Evolutionary conservation across 202 grass and related monocot species (phyloP).

Genomic region (Bolboschoenoplectus hybrid): DNA sequence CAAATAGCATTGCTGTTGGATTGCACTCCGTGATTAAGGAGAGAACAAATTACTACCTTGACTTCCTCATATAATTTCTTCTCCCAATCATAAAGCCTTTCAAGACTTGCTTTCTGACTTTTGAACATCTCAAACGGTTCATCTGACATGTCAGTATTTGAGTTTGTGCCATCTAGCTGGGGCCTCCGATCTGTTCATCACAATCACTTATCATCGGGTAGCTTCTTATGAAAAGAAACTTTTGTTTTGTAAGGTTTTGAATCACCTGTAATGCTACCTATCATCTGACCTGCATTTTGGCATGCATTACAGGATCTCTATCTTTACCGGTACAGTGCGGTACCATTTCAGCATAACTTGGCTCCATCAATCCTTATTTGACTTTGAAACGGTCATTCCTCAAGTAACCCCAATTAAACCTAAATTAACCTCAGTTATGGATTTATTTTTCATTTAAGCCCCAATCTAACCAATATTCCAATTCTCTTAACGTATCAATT

Average conservation of each 20-base stretch:
- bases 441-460: not conserved
- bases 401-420: not conserved
- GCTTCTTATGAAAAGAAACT: not conserved
- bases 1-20: not conserved
- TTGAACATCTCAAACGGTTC: conserved; percentile 68
- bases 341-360: not conserved
- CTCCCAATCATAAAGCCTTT: conserved; percentile 83
- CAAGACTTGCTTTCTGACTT: conserved; percentile 87
- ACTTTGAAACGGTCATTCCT: not conserved
- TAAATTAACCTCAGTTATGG: not conserved
- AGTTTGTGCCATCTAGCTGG: conserved; percentile 49
- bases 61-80: conserved; percentile 91
- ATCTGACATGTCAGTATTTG: conserved; percentile 44
- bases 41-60: conserved; percentile 50
- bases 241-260: not conserved
- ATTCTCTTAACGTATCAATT: not conserved
- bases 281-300: not conserved
- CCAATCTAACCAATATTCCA: not conserved
- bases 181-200: not conserved
- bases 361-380: not conserved
- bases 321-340: not conserved
- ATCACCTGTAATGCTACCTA: not conserved
- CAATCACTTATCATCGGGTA: not conserved
- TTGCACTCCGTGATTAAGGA: not conserved
- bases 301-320: not conserved